Percentiles rank a stretch among this genome's conserved stretches.
Evolutionary conservation across 2,329 filamentous ascomycete species (phyloP).

Genomic region (Parastagonospora nodorum): DNA sequence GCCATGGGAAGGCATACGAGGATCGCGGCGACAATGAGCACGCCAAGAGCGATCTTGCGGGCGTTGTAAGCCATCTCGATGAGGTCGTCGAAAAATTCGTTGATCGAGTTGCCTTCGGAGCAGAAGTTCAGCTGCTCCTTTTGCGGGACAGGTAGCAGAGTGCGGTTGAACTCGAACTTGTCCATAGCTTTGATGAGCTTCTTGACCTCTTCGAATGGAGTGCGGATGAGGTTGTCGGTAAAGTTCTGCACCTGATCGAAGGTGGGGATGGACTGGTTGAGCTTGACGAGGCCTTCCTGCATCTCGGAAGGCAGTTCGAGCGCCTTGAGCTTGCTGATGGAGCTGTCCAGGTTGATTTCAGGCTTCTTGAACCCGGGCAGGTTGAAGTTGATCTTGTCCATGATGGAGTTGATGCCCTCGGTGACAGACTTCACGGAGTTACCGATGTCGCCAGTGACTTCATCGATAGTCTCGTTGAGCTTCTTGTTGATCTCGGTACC

Average conservation of each 20-base stretch:
- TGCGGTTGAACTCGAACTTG: conserved; percentile 77
- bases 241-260: conserved; percentile 85
- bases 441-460: conserved; percentile 58
- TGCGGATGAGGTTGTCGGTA: conserved; percentile 72
- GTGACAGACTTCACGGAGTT: conserved; percentile 42
- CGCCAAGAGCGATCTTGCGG: conserved; percentile 75
- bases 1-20: conserved; percentile 79
- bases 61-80: conserved; percentile 69
- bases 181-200: conserved; percentile 71
- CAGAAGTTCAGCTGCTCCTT: conserved; percentile 88
- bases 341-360: conserved; percentile 67
- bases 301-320: conserved; percentile 73
- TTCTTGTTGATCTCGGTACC: conserved; percentile 65
- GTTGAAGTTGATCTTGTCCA: conserved; percentile 48
- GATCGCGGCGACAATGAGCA: conserved; percentile 73
- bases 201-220: conserved; percentile 83
- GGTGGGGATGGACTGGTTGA: conserved; percentile 80
- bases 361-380: conserved; percentile 52
- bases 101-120: conserved; percentile 80
- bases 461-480: conserved; percentile 67
- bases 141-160: conserved; percentile 78
- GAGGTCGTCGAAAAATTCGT: conserved; percentile 79
- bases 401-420: conserved; percentile 46
- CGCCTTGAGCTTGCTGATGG: conserved; percentile 69
- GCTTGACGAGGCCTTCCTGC: conserved; percentile 68